Evolutionary conservation across 164 flowering plant genomes (phyloP).

Genomic region (Brasenia schreberi): DNA sequence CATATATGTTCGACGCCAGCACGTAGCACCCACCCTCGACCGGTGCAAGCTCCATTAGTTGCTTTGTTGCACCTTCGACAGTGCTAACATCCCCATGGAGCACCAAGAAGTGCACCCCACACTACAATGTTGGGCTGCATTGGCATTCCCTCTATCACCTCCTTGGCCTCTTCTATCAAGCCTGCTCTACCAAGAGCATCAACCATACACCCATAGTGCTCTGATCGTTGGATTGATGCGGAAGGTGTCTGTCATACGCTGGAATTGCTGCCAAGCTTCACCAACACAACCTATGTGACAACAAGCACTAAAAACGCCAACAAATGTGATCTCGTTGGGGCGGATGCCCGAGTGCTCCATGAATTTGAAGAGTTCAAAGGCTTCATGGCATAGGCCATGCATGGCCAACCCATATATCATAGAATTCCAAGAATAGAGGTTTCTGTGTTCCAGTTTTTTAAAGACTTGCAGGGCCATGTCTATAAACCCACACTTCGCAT

Average conservation of each 20-base stretch:
- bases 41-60: slow-evolving; percentile 4
- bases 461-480: slow-evolving; percentile 4
- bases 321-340: slow-evolving; percentile 1
- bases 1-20: slow-evolving; percentile 5
- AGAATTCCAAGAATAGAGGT: slow-evolving; percentile 1
- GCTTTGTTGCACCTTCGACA: neutral
- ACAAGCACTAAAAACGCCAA: slow-evolving; percentile 4
- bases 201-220: slow-evolving; percentile 7
- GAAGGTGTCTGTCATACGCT: neutral
- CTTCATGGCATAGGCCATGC: slow-evolving; percentile 5
- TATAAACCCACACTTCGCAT: slow-evolving; percentile 2
- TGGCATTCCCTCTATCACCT: slow-evolving; percentile 3
- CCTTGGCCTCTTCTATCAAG: neutral
- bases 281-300: slow-evolving; percentile 1
- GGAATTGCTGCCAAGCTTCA: slow-evolving; percentile 1
- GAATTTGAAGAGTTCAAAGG: neutral
- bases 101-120: slow-evolving; percentile 2
- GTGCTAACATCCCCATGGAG: slow-evolving; percentile 1
- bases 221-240: slow-evolving; percentile 1
- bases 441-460: neutral
- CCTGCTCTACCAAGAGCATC: slow-evolving; percentile 8
- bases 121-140: slow-evolving; percentile 2
- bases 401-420: slow-evolving; percentile 4
- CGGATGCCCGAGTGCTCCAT: neutral
- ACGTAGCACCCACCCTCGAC: slow-evolving; percentile 3